These are phyloP conservation scores for Gnetum montanum DNA, from an alignment of 75 land plant species.

Conservation along the genomic window DNA sequence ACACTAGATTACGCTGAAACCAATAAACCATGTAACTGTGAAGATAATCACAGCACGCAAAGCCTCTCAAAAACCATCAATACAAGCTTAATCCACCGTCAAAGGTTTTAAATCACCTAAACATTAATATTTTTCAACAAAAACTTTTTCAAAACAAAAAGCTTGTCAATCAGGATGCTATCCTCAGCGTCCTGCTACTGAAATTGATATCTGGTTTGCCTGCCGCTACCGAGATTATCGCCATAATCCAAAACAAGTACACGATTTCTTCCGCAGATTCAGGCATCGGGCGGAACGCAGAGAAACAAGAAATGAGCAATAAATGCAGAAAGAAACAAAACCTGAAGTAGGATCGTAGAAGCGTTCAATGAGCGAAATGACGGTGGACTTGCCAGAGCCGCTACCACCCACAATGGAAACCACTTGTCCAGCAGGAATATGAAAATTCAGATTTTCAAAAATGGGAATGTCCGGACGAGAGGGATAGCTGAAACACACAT, in stretches of 20 bases:
- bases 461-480: slow-evolving; percentile 79
- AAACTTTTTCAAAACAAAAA: slow-evolving; percentile 34
- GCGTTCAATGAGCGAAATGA: slow-evolving; percentile 83
- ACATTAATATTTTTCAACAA: slow-evolving; percentile 62
- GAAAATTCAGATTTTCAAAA: slow-evolving; percentile 45
- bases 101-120: slow-evolving; percentile 68
- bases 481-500: slow-evolving; percentile 80
- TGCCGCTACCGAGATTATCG: background rate
- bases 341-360: slow-evolving; percentile 78
- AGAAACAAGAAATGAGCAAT: background rate
- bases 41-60: too few species aligned
- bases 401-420: slow-evolving; percentile 86
- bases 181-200: too few species aligned
- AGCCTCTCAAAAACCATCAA: background rate
- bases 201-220: background rate
- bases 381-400: slow-evolving; percentile 92
- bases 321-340: background rate
- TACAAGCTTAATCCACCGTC: slow-evolving; percentile 82
- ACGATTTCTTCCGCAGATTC: background rate
- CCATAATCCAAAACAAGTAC: background rate
- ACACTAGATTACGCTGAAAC: too few species aligned
- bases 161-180: too few species aligned
- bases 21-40: too few species aligned
- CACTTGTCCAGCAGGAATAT: slow-evolving; percentile 69
- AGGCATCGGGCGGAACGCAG: background rate